Evolutionary conservation across 2,329 filamentous ascomycete genomes (phyloP), one percentile per base, ranked within the genome.

Genomic region (Piedraia hortae): DNA sequence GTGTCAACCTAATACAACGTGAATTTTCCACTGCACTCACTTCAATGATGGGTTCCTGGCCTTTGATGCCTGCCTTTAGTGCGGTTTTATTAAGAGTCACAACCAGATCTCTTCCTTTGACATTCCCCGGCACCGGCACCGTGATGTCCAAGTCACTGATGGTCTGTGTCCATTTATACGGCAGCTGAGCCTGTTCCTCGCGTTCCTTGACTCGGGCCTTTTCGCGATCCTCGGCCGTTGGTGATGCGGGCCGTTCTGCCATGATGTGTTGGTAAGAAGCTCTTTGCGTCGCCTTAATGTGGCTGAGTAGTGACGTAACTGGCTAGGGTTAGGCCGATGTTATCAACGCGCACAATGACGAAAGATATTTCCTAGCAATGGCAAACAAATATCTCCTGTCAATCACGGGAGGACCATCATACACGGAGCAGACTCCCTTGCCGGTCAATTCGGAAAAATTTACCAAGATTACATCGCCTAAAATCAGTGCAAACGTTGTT

Each of bases 151-250:
- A 52, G 41, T 93, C 85, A 34, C 58, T 59, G 43, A 97, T 90
- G 12, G 72, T 80, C 51, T 97, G 85, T 6, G 62, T 72, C 85
- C 85, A 97, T 52, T 88, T 85, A 65, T 97, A 97, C 1, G 85
- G 85, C 18, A 97, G 66, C 12, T 69, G 62, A 18, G 67, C 71
- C 54, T 97, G 85, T 51, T 97, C 85, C 36, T 68, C 71, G 25
- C 61, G 56, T 51, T 97, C 78, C 43, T 69, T 67, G 29, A 64
- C 68, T 37, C 56, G 57, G 32, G 53, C 54, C 30, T 45, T 49
- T 27, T 56, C 51, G 28, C 55, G 59, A 38, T 60, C 54, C 26
- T 53, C 47, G 11, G 56, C 52, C 8, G 56, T 49, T 3, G 55
- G 55, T 9, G 53, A 56, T 14, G 44, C 23, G 13, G 39, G 31